Evolutionary conservation across 2,329 filamentous ascomycete genomes (phyloP), one percentile per base, ranked within the genome.

Genomic region (Fusarium neocosmosporiellum): DNA sequence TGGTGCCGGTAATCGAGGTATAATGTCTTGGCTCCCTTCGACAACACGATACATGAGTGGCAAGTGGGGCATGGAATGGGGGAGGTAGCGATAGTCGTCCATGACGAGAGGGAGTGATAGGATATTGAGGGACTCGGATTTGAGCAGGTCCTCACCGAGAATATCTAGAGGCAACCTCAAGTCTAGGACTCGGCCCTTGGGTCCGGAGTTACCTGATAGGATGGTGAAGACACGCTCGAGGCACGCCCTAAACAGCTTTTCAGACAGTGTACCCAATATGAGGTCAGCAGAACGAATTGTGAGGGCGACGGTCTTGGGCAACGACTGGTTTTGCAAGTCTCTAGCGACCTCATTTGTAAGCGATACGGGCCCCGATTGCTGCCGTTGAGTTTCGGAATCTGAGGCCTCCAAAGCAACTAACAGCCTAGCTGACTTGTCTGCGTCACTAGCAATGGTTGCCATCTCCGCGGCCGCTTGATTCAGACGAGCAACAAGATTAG

Each of bases 31-130:
- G 10, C 31, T 11, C 9, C 66, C 66, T 11, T 66, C 63, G 5
- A 66, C 24, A 8, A 53, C 41, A 5, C 66, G 63, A 18, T 53
- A 63, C 58, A 69, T 37, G 14, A 14, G 34, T 2, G 66, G 66
- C 2, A 68, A 22, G 18, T 31, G 22, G 3, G 34, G 20, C 14
- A 31, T 39, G 0, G 41, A 43, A 36, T 39, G n/a, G 3, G 39
- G 53, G 3, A 41, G 53, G 0, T 59, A 66, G 11, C 14, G 29
- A 5, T 7, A 11, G 10, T 55, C 36, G 3, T 10, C 53, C 7
- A n/a, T 7, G 1, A 20, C 6, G 2, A 37, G 7, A 5, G 18
- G 20, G 1, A 50, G n/a, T 13, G 34, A 36, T 2, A 29, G 16
- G 4, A 16, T 27, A 6, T 29, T 53, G 22, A 63, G 50, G 9